Evolutionary conservation across 1,284 basidiomycete species (phyloP).

Genomic region (Athelia sp.): DNA sequence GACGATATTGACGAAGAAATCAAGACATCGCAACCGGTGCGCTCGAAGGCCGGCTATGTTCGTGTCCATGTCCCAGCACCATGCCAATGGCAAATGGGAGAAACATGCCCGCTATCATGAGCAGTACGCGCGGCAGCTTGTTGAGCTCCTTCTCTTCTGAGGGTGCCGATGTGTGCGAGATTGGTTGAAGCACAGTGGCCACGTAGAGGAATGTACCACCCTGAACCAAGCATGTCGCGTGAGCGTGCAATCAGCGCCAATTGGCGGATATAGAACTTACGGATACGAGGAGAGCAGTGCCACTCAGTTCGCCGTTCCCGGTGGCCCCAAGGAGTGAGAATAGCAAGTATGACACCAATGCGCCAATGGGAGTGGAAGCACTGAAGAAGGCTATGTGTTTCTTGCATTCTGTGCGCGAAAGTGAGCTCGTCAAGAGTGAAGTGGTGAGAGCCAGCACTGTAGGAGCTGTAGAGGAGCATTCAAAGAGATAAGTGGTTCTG

Average conservation of each 20-base stretch:
- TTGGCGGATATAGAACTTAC: slow-evolving; percentile 36
- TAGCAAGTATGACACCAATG: slow-evolving; percentile 64
- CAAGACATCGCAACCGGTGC: too few relatives aligned
- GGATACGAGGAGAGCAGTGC: slow-evolving; percentile 73
- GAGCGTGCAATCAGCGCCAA: background rate
- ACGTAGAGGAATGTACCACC: slow-evolving; percentile 95
- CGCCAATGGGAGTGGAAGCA: slow-evolving; percentile 73
- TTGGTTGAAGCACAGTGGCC: slow-evolving; percentile 82
- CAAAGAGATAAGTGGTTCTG: background rate
- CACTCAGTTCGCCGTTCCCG: slow-evolving; percentile 55
- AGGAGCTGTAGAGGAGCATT: slow-evolving; percentile 52
- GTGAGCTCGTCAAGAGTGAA: slow-evolving; percentile 70
- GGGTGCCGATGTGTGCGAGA: slow-evolving; percentile 38
- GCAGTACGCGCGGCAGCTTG: slow-evolving; percentile 40
- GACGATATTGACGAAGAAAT: too few relatives aligned
- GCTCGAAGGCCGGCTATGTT: background rate
- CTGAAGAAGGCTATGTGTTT: slow-evolving; percentile 77
- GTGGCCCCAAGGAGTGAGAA: slow-evolving; percentile 53
- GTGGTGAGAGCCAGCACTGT: slow-evolving; percentile 82
- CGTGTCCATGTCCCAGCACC: slow-evolving; percentile 46
- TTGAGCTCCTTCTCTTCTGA: slow-evolving; percentile 38
- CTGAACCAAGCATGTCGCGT: slow-evolving; percentile 31
- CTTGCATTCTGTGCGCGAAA: slow-evolving; percentile 64
- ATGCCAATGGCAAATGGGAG: slow-evolving; percentile 52
- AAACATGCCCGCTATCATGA: slow-evolving; percentile 69